A percentile compares a stretch with the other conserved stretches of the same genome.
phyloP scores from a whole-genome alignment of 1,284 basidiomycete species.

The Pisolithus thermaeus region DNA sequence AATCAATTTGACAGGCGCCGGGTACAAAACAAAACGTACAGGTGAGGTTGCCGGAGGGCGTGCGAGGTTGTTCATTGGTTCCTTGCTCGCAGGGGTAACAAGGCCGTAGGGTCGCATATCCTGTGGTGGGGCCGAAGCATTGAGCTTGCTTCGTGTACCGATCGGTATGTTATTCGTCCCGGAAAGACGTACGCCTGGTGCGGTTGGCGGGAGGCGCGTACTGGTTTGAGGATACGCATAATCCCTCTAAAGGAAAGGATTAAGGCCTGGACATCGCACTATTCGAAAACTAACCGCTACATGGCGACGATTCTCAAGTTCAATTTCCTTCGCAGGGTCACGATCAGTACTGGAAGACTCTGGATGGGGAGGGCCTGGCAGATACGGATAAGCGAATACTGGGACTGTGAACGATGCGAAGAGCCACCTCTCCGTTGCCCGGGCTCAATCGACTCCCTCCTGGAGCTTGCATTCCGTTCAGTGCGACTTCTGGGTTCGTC shows the following conservation, averaged over 20 bases:
- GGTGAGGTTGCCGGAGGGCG: slow-evolving; percentile 11
- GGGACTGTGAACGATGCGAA: not conserved
- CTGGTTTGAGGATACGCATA: slow-evolving; percentile 12
- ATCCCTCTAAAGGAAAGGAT: slow-evolving; percentile 19
- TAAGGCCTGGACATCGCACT: not conserved
- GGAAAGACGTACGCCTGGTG: slow-evolving; percentile 24
- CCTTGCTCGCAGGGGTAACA: slow-evolving; percentile 16
- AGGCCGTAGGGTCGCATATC: not conserved
- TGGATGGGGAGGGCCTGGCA: not conserved
- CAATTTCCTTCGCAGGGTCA: slow-evolving; percentile 16
- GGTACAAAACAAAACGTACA: slow-evolving; percentile 7
- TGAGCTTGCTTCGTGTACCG: slow-evolving; percentile 24
- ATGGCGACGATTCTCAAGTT: slow-evolving; percentile 16
- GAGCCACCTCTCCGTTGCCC: slow-evolving; percentile 13
- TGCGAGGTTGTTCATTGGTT: slow-evolving; percentile 16
- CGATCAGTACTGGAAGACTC: slow-evolving; percentile 15
- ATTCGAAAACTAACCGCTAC: slow-evolving; percentile 11
- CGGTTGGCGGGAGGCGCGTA: slow-evolving; percentile 11
- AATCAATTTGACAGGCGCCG: slow-evolving; percentile 5
- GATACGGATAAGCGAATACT: not conserved
- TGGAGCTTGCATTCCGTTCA: slow-evolving; percentile 36
- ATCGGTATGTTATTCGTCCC: slow-evolving; percentile 30
- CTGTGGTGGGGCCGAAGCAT: not conserved
- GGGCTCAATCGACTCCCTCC: slow-evolving; percentile 27
- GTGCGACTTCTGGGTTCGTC: slow-evolving; percentile 21